Base-by-base conservation (phyloP, 371 early-diverging fungal genomes). In the Lichtheimia hyalospora region DNA sequence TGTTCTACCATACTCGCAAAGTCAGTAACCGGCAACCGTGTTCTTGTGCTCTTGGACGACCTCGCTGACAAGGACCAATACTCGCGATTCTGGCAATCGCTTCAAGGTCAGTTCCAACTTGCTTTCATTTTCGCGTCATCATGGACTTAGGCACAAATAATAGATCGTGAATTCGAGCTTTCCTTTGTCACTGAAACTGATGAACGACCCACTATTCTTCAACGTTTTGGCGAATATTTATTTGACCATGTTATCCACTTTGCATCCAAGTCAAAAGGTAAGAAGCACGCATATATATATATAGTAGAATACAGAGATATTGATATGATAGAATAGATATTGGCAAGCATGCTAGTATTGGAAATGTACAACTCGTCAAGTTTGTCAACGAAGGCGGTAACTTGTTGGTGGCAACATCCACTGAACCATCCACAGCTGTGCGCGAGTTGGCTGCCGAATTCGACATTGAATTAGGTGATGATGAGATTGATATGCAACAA, bases 311-410 rank as follows among this genome's bases (percentile, higher is more conserved):
- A 44, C 18, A 18, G 6, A 44, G 44, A 5, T 2, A 18, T 44
- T 18, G 10, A 44, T 10, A 21, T 46, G 2, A 14, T 46, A 46
- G 10, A 1, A 49, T 42, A 72, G 70, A 53, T 10, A 42, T 71
- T 66, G 77, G 58, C 18, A 76, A 84, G 53, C 83, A 84, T 49
- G 63, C 68, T 23, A 64, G 66, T 2, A 58, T 91, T 49, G 75
- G 61, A 51, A 83, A 81, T 40, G 67, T 73, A n/a, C 59, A 81
- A 40, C 73, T 98, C 14, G 74, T 94, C 52, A 84, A 93, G 49
- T 98, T 92, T 72, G 87, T 96, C 28, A 88, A 94, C 51, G 77
- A 83, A 24, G 97, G 97, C 39, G 98, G 97, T n/a, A 97, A 96
- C 69, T 70, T 96, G 42, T 60, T 98, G 8, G 62, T 94, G 16